These are phyloP conservation scores for Sugiyamaella grinbergsii DNA, from an alignment of 1,139 yeast species.

Conservation along the genomic window DNA sequence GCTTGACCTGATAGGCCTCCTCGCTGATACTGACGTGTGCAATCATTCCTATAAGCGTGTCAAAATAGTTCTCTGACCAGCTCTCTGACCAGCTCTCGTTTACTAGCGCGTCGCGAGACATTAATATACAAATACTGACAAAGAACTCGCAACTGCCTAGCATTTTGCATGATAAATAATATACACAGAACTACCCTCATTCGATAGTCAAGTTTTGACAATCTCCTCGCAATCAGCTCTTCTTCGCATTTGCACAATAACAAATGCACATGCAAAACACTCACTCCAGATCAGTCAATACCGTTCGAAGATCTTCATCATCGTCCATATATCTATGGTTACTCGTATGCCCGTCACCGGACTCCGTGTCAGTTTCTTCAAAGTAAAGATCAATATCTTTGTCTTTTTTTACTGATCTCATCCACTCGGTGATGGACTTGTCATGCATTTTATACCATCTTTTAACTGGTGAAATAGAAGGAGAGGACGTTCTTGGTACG, in stretches of 20 bases:
- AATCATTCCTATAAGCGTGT: too few species aligned
- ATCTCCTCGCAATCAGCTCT: too few species aligned
- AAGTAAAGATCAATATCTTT: conserved; percentile 3
- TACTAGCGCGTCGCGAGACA: too few species aligned
- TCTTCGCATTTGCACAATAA: neutral
- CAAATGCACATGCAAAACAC: neutral
- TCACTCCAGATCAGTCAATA: neutral
- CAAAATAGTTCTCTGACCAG: too few species aligned
- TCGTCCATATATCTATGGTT: conserved; percentile 1
- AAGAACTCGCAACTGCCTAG: too few species aligned
- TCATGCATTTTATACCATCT: neutral
- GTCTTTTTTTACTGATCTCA: neutral
- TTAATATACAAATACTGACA: too few species aligned
- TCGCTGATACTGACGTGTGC: too few species aligned
- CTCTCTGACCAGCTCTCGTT: too few species aligned
- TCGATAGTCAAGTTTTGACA: too few species aligned
- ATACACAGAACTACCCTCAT: too few species aligned
- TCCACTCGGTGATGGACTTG: neutral
- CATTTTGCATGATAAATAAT: too few species aligned
- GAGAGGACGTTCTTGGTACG: neutral
- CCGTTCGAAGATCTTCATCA: conserved; percentile 2
- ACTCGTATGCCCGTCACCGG: neutral
- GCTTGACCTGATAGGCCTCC: too few species aligned
- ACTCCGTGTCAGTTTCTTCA: neutral
- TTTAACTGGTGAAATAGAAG: neutral